Evolutionary conservation across 2,329 filamentous ascomycete species (phyloP).

Genomic region (Pseudocercospora fuligena): DNA sequence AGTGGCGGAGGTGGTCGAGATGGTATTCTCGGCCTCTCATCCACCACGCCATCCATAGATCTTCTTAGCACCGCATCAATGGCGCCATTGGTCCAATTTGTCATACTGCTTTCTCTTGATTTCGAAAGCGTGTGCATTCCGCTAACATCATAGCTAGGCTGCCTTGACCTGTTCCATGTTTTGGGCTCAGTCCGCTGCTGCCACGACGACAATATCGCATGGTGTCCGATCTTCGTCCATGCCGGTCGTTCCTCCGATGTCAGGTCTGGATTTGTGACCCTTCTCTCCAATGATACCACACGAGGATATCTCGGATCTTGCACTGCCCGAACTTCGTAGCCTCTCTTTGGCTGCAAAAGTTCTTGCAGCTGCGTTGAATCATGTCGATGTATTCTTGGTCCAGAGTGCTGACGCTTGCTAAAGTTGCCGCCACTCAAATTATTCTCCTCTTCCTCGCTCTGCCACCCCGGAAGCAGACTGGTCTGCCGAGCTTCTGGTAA

Average conservation of each 20-base stretch:
- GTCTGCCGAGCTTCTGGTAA: neutral
- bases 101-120: neutral
- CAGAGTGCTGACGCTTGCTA: neutral
- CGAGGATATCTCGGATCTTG: constrained; percentile 1
- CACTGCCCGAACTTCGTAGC: neutral
- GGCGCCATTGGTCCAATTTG: constrained; percentile 14
- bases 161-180: neutral
- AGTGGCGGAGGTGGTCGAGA: neutral
- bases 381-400: constrained; percentile 3
- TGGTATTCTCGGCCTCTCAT: neutral
- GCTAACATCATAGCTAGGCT: constrained; percentile 1
- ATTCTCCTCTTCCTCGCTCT: neutral
- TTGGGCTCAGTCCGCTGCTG: neutral
- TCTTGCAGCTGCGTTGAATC: neutral
- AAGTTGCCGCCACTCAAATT: neutral
- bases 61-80: constrained; percentile 15
- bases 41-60: constrained; percentile 9
- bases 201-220: constrained; percentile 10
- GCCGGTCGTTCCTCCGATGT: neutral
- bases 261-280: neutral
- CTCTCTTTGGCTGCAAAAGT: constrained; percentile 2
- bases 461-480: neutral
- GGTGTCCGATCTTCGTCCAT: constrained; percentile 15
- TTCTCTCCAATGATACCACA: constrained; percentile 1
- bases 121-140: neutral